These are phyloP conservation scores for Boehmeria nivea DNA, from an alignment of 306 rosid species.

Conservation along the genomic window DNA sequence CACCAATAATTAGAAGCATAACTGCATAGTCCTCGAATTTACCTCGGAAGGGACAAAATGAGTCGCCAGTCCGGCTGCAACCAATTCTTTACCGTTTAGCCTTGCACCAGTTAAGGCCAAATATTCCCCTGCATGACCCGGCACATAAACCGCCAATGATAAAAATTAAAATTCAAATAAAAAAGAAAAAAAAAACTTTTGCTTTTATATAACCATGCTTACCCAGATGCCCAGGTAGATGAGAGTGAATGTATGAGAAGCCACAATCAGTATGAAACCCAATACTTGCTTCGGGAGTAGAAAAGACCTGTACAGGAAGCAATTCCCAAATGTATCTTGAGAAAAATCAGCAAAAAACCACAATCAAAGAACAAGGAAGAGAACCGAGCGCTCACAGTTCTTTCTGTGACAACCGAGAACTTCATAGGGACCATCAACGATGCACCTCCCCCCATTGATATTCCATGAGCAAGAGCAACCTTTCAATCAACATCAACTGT, in stretches of 20 bases:
- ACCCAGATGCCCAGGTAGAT: slow-evolving; percentile 81
- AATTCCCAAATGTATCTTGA: slow-evolving; percentile 12
- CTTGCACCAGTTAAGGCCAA: slow-evolving; percentile 81
- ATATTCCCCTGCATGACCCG: slow-evolving; percentile 60
- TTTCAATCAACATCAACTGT: slow-evolving; percentile 20
- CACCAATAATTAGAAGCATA: not conserved
- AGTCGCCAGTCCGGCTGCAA: slow-evolving; percentile 77
- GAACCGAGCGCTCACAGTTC: slow-evolving; percentile 55
- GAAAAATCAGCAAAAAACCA: slow-evolving; percentile 4
- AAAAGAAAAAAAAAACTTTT: not conserved
- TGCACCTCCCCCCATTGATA: slow-evolving; percentile 98
- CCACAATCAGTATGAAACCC: slow-evolving; percentile 96
- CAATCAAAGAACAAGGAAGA: slow-evolving; percentile 9
- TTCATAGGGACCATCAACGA: slow-evolving; percentile 83
- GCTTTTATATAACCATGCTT: slow-evolving; percentile 14
- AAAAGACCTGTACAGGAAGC: slow-evolving; percentile 49
- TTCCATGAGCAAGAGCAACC: slow-evolving; percentile 89
- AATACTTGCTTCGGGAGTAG: slow-evolving; percentile 95
- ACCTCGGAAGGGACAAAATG: slow-evolving; percentile 90
- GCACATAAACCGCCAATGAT: slow-evolving; percentile 1
- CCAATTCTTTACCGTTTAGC: slow-evolving; percentile 72
- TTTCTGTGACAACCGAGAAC: slow-evolving; percentile 86
- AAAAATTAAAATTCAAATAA: not conserved
- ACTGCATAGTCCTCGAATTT: slow-evolving; percentile 6
- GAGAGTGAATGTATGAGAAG: slow-evolving; percentile 76